Percentiles rank a stretch among this genome's conserved stretches.
phyloP scores from a whole-genome alignment of 2,329 filamentous ascomycete species.

The Scedosporium minutisporum region DNA sequence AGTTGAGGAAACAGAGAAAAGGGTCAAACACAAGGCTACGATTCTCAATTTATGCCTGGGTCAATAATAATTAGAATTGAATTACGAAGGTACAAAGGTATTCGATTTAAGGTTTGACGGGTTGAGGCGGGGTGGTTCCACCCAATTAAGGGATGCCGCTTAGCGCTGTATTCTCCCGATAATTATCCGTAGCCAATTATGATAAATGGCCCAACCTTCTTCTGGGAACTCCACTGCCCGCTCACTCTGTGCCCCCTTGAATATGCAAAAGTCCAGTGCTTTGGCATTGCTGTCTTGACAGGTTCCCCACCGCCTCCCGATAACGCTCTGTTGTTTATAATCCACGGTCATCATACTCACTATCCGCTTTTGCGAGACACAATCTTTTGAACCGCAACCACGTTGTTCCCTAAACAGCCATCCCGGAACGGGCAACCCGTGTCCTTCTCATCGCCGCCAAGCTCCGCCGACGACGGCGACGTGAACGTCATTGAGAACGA shows the following conservation, averaged over 20 bases:
- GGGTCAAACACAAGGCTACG: too few relatives aligned
- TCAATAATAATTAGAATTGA: neutral
- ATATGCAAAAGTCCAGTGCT: too few relatives aligned
- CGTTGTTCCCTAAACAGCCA: conserved; percentile 37
- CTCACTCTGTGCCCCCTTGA: too few relatives aligned
- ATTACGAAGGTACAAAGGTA: too few relatives aligned
- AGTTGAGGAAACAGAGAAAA: too few relatives aligned
- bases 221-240: neutral
- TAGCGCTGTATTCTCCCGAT: neutral
- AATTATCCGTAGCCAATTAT: neutral
- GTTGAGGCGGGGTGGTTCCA: too few relatives aligned
- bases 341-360: neutral
- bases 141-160: neutral
- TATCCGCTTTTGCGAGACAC: conserved; percentile 4
- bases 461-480: conserved; percentile 14
- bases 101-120: neutral
- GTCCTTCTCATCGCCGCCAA: neutral
- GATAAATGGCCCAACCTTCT: neutral
- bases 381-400: conserved; percentile 23
- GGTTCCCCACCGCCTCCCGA: neutral
- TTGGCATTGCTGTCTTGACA: neutral
- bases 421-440: conserved; percentile 32
- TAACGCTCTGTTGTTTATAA: neutral
- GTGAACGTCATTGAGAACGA: conserved; percentile 12
- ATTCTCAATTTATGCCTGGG: too few relatives aligned